Percentiles rank a stretch among this genome's conserved stretches.
Conservation (phyloP, 2,329 filamentous ascomycete species). For the Pseudomassariella vexata region DNA sequence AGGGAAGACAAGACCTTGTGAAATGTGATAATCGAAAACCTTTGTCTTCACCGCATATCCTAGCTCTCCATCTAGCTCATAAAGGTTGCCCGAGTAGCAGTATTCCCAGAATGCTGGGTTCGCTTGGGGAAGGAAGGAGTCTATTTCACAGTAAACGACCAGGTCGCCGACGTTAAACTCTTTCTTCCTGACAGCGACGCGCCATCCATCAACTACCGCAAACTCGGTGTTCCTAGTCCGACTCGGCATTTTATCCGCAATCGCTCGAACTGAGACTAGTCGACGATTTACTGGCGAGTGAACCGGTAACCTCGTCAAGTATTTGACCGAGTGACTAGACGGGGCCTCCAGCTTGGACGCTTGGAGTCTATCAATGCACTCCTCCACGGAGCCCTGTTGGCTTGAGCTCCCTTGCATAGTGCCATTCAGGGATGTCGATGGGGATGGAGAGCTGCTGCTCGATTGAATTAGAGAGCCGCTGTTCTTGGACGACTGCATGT, state of each 20-base stretch:
- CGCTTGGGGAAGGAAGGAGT: conserved; percentile 21
- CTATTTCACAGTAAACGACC: conserved; percentile 25
- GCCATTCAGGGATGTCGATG: too few species aligned
- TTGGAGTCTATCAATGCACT: too few species aligned
- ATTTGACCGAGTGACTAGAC: too few species aligned
- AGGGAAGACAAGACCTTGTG: conserved; percentile 22
- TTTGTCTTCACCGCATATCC: conserved; percentile 17
- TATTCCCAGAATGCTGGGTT: conserved; percentile 17
- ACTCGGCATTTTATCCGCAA: conserved; percentile 1
- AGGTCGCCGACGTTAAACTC: conserved; percentile 15
- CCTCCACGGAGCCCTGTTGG: too few species aligned
- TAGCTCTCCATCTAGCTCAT: conserved; percentile 9
- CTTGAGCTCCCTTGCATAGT: too few species aligned
- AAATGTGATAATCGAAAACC: conserved; percentile 13
- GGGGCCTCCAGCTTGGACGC: too few species aligned
- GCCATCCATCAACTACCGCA: conserved; percentile 21
- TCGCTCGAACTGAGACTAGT: too few species aligned
- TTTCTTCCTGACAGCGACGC: conserved; percentile 12
- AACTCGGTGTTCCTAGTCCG: conserved; percentile 6
- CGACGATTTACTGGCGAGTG: too few species aligned
- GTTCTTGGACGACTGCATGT: too few species aligned
- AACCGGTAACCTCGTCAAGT: too few species aligned
- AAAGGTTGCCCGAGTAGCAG: not conserved
- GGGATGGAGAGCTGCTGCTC: too few species aligned
- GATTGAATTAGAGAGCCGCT: too few species aligned